These are phyloP conservation scores for Carex arenaria DNA, from an alignment of 202 grass and related monocot species.

Conservation along the genomic window DNA sequence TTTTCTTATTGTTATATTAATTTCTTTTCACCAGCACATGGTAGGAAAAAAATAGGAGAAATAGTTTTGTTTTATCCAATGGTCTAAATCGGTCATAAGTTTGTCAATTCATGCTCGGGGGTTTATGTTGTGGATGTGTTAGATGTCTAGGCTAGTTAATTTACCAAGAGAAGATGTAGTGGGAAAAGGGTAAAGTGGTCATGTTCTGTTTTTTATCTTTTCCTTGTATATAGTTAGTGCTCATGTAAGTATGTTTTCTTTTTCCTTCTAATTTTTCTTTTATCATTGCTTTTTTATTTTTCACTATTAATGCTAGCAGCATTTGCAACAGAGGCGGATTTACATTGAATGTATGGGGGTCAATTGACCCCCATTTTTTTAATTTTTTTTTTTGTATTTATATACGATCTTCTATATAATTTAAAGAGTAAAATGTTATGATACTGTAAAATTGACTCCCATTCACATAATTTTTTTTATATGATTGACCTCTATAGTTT, in stretches of 20 bases:
- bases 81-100: background rate
- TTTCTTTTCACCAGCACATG: slow-evolving; percentile 4
- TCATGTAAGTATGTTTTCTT: slow-evolving; percentile 10
- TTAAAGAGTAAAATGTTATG: no score
- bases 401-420: no score
- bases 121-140: slow-evolving; percentile 23
- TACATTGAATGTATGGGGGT: no score
- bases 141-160: background rate
- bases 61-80: background rate
- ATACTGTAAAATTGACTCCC: no score
- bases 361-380: no score
- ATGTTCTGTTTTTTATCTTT: background rate
- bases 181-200: background rate
- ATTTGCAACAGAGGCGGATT: background rate
- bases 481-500: no score
- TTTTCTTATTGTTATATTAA: background rate
- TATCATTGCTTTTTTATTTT: background rate
- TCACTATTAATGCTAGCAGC: background rate
- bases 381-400: no score
- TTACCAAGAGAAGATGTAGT: background rate
- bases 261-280: slow-evolving; percentile 20
- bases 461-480: no score
- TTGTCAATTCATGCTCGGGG: background rate
- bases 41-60: background rate
- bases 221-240: slow-evolving; percentile 1